Conservation (phyloP, 139 green algal genomes). For the Chlorella sp. region DNA sequence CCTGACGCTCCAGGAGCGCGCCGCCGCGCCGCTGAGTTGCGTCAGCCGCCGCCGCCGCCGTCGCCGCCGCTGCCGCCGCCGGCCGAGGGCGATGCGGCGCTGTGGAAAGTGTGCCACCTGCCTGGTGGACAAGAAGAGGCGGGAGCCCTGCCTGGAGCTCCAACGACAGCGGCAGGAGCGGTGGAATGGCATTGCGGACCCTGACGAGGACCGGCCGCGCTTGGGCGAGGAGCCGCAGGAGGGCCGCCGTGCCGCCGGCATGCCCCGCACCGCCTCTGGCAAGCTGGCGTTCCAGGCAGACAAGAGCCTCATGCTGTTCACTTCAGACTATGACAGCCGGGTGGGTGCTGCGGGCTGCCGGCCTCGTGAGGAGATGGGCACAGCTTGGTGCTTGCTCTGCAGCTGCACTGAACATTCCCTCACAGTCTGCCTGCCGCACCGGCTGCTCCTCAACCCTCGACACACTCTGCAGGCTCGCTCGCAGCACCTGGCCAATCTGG, state of each 20-base stretch:
- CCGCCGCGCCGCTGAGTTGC: no score
- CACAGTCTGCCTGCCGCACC: no score
- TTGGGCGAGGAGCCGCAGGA: neutral
- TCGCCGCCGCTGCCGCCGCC: neutral
- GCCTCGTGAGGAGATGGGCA: neutral
- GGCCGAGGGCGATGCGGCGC: neutral
- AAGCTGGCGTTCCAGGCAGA: no score
- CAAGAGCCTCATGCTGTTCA: no score
- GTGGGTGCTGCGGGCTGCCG: neutral
- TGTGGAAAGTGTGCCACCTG: neutral
- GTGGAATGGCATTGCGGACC: neutral
- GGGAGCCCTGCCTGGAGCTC: neutral
- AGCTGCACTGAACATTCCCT: no score
- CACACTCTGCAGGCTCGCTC: neutral
- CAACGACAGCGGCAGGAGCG: neutral
- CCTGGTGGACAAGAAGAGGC: neutral
- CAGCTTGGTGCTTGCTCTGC: no score
- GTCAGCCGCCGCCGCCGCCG: no score
- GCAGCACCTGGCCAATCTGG: slow-evolving; percentile 17
- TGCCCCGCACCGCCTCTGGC: no score
- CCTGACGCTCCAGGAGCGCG: no score
- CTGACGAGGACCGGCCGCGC: neutral
- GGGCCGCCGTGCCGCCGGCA: no score
- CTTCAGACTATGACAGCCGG: neutral
- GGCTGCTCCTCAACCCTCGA: no score